Percentiles rank a stretch among this genome's conserved stretches.
phyloP scores from a whole-genome alignment of 495 filamentous ascomycete genomes.

The Podospora pseudocomata region DNA sequence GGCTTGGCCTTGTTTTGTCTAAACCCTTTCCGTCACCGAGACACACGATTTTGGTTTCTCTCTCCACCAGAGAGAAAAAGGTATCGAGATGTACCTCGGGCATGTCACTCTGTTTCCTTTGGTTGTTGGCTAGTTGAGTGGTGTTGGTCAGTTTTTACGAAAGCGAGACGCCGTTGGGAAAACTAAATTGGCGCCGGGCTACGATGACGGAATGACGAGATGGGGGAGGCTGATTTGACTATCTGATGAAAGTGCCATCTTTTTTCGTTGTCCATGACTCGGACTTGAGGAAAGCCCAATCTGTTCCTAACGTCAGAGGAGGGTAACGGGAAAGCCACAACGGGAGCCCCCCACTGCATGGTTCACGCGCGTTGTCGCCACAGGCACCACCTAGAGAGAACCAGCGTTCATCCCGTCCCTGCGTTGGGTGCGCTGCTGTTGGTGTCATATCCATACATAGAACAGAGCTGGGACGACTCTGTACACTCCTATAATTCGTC shows the following conservation, averaged over 20 bases:
- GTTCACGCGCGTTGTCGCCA: too few relatives aligned
- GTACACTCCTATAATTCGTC: neutral
- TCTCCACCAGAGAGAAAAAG: neutral
- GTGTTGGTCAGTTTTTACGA: neutral
- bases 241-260: too few relatives aligned
- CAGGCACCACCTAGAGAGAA: neutral
- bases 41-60: neutral
- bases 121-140: too few relatives aligned
- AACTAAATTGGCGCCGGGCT: too few relatives aligned
- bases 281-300: too few relatives aligned
- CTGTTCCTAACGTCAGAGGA: too few relatives aligned
- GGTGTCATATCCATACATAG: neutral
- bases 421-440: neutral
- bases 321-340: too few relatives aligned
- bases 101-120: neutral
- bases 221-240: too few relatives aligned
- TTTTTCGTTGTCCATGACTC: too few relatives aligned
- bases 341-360: too few relatives aligned
- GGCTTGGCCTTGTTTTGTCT: constrained; percentile 11
- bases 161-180: neutral
- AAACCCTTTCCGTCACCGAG: constrained; percentile 19
- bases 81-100: neutral
- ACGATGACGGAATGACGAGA: too few relatives aligned
- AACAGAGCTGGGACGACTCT: neutral
- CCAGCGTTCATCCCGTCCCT: neutral